Evolutionary conservation across 495 filamentous ascomycete genomes (phyloP).

Genomic region (Symbiotaphrina buchneri): DNA sequence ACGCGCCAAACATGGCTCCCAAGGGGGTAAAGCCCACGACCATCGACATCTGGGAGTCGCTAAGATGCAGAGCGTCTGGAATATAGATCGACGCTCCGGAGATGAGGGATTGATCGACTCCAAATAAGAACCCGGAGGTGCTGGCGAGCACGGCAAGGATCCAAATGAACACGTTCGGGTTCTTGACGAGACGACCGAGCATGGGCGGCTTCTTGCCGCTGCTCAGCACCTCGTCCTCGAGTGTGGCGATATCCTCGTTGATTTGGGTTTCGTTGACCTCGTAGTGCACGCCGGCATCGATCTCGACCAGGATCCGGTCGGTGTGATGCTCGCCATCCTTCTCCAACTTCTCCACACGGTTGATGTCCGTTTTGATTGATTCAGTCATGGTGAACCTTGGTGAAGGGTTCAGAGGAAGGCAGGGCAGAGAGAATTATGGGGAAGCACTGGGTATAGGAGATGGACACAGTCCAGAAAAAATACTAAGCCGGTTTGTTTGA

Average conservation of each 20-base stretch:
- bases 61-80: conserved; percentile 21
- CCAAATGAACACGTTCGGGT: conserved; percentile 27
- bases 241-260: conserved; percentile 2
- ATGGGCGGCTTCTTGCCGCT: conserved; percentile 11
- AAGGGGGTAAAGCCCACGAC: conserved; percentile 36
- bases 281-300: no score
- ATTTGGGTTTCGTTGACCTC: no score
- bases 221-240: conserved; percentile 13
- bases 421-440: no score
- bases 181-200: conserved; percentile 13
- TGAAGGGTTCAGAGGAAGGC: no score
- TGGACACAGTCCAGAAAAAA: conserved; percentile 17
- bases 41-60: conserved; percentile 22
- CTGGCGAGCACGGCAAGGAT: conserved; percentile 38
- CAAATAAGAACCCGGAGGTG: conserved; percentile 37
- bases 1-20: conserved; percentile 33
- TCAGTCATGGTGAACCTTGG: no score
- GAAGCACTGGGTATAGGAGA: no score
- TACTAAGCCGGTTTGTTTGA: no score
- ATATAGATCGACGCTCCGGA: conserved; percentile 34
- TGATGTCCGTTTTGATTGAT: no score
- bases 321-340: no score
- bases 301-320: no score
- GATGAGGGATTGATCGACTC: conserved; percentile 37
- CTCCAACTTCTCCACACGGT: no score